Percentiles rank a stretch among this genome's conserved stretches.
Conservation (phyloP, 176 grass and related monocot species). For the Chrysopogon serrulatus region DNA sequence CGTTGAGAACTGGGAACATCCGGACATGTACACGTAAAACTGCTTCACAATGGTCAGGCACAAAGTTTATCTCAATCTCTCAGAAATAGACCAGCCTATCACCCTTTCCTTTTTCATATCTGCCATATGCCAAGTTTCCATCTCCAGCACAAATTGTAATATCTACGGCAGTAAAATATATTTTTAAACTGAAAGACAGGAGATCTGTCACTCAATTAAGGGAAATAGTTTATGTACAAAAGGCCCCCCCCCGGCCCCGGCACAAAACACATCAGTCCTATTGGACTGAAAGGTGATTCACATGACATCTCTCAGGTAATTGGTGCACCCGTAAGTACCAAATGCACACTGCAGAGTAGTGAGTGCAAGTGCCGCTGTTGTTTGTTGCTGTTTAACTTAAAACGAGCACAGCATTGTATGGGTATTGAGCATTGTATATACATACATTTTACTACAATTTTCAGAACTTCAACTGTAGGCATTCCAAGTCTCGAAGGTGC, state of each 20-base stretch:
- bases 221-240: no score
- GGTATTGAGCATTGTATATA: background rate
- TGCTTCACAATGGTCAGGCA: background rate
- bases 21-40: background rate
- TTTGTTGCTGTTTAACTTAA: background rate
- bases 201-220: no score
- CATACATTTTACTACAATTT: background rate
- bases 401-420: background rate
- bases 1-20: background rate
- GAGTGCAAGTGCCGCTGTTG: background rate
- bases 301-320: background rate
- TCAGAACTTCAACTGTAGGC: background rate
- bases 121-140: background rate
- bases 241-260: no score
- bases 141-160: background rate
- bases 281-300: no score
- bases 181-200: no score
- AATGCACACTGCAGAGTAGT: background rate
- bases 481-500: slow-evolving; percentile 7
- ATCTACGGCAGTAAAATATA: background rate
- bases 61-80: background rate
- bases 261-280: no score
- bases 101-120: background rate
- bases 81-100: background rate
- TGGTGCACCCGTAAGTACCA: background rate